Base-by-base conservation (phyloP, 495 filamentous ascomycete species). In the Podospora didyma region DNA sequence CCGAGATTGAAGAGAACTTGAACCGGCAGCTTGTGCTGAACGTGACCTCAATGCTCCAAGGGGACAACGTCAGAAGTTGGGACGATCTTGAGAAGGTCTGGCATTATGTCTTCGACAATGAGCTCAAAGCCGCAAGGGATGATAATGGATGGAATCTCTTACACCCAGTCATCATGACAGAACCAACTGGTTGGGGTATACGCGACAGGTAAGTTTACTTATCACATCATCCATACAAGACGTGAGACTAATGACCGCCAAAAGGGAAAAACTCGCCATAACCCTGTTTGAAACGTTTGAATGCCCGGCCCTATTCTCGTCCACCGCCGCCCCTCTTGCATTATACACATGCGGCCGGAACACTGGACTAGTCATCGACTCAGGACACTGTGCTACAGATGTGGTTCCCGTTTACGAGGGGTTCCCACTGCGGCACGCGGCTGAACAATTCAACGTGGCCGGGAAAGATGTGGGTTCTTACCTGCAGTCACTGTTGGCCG, bases 391-490 rank as follows among this genome's bases (percentile, higher is more conserved):
- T 2, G 10, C 37, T 12, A 42, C 34, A 7, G n/a, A 21, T 10
- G 31, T 23, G 14, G 46, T 49, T 19, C 34, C 46, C 26, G 26
- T 56, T 1, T 34, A 35, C 24, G 53, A 47, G 34, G 53, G 53
- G 1, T 34, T 47, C 17, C 12, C 53, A 7, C 14, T 47, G 10
- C 53, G 1, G 19, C 6, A 42, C 39, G 39, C 12, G 4, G 12
- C n/a, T 14, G 14, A 17, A 5, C 7, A 7, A 14, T 16, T 10
- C 3, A 17, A 14, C 12, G 5, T 7, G 14, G 39, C 39, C 7
- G 39, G 39, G 7, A 14, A 17, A 14, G 6, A 42, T 2, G 12
- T 42, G 5, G n/a, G 9, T 4, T 10, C 39, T 1, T 14, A 42
- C 6, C 39, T 42, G 6, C 39, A 17, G 6, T 42, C 39, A 1